phyloP scores from a whole-genome alignment of 2,329 filamentous ascomycete species.

The Emmonsiellopsis sp. region DNA sequence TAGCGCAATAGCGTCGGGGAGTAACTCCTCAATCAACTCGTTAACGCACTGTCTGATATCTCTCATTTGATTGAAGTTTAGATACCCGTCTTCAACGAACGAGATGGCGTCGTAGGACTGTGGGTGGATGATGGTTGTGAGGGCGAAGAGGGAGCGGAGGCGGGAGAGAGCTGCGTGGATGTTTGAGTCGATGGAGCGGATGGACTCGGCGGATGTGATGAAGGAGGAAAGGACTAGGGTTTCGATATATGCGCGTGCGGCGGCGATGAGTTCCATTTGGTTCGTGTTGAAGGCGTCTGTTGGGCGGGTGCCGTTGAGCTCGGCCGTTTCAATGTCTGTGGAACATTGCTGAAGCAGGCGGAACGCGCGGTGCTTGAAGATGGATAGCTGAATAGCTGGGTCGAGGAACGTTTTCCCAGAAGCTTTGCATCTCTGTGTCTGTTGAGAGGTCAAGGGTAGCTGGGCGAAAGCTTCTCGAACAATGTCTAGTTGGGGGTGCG shows the following conservation, averaged over 20 bases:
- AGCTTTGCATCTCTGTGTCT: constrained; percentile 7
- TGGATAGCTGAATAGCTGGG: constrained; percentile 11
- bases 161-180: constrained; percentile 8
- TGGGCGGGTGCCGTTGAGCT: constrained; percentile 1
- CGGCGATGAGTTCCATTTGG: constrained; percentile 19
- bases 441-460: not conserved
- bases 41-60: constrained; percentile 11
- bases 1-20: constrained; percentile 16
- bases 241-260: constrained; percentile 19
- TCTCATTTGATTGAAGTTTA: constrained; percentile 12
- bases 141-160: constrained; percentile 11
- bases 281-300: constrained; percentile 18
- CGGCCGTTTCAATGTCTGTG: constrained; percentile 3
- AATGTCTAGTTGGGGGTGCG: not conserved
- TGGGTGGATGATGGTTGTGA: constrained; percentile 16
- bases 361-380: constrained; percentile 18
- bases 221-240: constrained; percentile 17
- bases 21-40: constrained; percentile 10
- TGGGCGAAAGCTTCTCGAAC: not conserved
- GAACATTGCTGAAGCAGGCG: constrained; percentile 9
- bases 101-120: constrained; percentile 17
- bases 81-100: constrained; percentile 17
- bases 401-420: constrained; percentile 13
- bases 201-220: constrained; percentile 4
- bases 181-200: constrained; percentile 2